Evolutionary conservation across 768 basidiomycete species (phyloP).

Genomic region (Inosperma sp.): DNA sequence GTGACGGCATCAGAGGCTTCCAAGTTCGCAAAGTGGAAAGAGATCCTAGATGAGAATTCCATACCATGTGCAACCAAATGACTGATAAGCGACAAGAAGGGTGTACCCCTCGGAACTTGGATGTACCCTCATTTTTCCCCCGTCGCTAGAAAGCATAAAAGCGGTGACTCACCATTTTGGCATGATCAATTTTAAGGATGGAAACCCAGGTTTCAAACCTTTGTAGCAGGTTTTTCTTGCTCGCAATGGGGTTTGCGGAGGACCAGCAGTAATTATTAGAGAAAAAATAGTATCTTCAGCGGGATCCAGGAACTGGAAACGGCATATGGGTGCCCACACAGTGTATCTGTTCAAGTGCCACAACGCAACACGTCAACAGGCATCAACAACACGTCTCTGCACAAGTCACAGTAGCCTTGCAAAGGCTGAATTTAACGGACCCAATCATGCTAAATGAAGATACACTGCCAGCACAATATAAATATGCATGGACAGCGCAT

Average conservation of each 20-base stretch:
- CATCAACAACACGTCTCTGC: constrained; percentile 24
- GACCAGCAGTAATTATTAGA: no score
- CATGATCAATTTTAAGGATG: not conserved
- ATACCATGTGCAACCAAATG: not conserved
- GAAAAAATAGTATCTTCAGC: no score
- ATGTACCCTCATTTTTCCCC: not conserved
- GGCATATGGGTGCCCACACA: no score
- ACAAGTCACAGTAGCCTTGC: constrained; percentile 19
- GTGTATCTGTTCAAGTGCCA: no score
- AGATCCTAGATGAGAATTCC: not conserved
- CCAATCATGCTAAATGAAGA: constrained; percentile 35
- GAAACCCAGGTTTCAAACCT: constrained; percentile 1
- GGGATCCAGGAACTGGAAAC: no score
- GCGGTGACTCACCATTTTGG: not conserved
- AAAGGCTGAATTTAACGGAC: not conserved
- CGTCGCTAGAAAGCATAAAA: not conserved
- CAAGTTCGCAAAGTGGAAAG: no score
- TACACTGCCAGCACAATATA: constrained; percentile 35
- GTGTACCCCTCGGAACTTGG: constrained; percentile 3
- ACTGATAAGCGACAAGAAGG: not conserved
- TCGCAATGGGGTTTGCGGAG: no score
- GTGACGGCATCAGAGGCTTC: no score
- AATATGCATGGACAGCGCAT: constrained; percentile 48
- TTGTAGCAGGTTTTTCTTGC: no score
- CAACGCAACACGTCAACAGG: constrained; percentile 24